Evolutionary conservation across 192 early-diverging fungal species (phyloP).

Genomic region (Backusella luteola): DNA sequence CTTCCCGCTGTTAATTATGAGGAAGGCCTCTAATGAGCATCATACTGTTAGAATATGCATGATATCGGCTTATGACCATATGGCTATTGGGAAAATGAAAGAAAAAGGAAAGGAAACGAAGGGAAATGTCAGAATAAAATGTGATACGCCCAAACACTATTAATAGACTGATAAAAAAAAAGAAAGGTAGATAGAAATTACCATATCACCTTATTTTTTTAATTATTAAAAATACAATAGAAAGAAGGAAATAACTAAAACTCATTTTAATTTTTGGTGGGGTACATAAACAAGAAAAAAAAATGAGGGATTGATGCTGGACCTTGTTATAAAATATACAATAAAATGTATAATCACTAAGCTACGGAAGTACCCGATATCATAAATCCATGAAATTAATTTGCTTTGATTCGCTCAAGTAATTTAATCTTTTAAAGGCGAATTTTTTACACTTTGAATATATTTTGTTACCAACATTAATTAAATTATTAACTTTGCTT

Average conservation of each 20-base stretch:
- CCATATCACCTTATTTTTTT: background rate
- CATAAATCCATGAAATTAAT: background rate
- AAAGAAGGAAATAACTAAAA: background rate
- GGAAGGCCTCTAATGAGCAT: background rate
- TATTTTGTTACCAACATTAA: background rate
- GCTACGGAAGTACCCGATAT: background rate
- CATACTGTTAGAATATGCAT: background rate
- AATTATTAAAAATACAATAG: constrained; percentile 4
- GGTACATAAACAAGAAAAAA: background rate
- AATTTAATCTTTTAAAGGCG: background rate
- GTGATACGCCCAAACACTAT: background rate
- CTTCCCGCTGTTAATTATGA: background rate
- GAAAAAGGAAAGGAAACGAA: background rate
- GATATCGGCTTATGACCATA: background rate
- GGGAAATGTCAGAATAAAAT: background rate
- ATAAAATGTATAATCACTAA: background rate
- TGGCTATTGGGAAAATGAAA: background rate
- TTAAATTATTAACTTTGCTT: background rate
- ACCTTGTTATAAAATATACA: background rate
- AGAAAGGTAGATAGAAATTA: background rate
- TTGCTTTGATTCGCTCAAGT: background rate
- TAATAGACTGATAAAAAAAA: background rate
- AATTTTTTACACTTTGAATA: background rate
- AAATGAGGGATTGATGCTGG: background rate
- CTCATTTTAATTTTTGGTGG: background rate